Conservation (phyloP, 208 protist species). For the Tetramitus jugosus region DNA sequence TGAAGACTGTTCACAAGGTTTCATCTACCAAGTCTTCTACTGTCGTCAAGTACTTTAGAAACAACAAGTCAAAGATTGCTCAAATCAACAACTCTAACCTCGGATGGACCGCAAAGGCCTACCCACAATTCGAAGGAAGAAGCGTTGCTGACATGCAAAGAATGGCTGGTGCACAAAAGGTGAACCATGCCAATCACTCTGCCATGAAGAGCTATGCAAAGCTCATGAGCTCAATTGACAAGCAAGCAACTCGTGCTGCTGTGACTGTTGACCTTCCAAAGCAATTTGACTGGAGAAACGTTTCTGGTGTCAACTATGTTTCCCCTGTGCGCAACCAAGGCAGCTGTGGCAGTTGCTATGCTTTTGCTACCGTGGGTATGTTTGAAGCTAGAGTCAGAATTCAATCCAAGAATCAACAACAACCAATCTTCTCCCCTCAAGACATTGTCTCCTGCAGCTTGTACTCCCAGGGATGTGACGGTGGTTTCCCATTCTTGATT, state of each 20-base stretch:
- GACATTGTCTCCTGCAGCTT: not conserved
- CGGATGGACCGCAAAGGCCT: not conserved
- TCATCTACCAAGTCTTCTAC: not conserved
- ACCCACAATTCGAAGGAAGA: not conserved
- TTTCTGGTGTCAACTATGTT: not conserved
- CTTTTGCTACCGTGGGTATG: not conserved
- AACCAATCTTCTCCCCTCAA: not conserved
- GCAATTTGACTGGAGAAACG: conserved; percentile 16
- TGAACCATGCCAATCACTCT: not conserved
- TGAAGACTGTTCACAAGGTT: not conserved
- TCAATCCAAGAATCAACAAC: not conserved
- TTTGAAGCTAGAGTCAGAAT: conserved; percentile 1
- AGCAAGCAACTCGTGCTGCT: not conserved
- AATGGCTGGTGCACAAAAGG: not conserved
- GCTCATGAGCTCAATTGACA: too few relatives aligned
- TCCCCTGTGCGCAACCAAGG: not conserved
- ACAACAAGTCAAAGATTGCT: not conserved
- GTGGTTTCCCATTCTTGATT: too few relatives aligned
- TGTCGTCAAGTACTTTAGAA: conserved; percentile 1
- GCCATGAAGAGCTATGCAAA: not conserved
- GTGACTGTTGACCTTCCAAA: not conserved
- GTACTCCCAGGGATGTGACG: not conserved
- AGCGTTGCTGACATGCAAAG: not conserved
- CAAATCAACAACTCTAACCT: not conserved
- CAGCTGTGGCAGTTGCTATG: not conserved